Evolutionary conservation across 495 filamentous ascomycete species (phyloP), one percentile per base, ranked within the genome.

Genomic region (Margaritispora aquatica): DNA sequence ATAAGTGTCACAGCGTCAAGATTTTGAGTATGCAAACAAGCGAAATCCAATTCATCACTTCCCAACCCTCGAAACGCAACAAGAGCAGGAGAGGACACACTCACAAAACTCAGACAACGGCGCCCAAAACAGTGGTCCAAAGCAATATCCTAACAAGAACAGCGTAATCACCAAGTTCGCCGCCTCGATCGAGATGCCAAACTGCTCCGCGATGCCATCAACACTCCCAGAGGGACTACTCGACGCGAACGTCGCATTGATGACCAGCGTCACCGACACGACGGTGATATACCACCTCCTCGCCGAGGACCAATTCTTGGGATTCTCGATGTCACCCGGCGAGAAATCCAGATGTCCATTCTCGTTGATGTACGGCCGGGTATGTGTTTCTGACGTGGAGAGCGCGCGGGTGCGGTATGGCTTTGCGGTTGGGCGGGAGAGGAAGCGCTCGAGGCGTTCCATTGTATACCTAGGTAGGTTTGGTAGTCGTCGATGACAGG

Each of bases 161-260:
- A 90, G 74, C 27, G 88, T 90, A 22, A 91, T 73, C 26, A 87
- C 88, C 0, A 90, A 73, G 20, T 83, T 84, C 13, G 82, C 81
- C 1, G 88, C 72, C 57, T 85, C 84, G 1, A 74, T 69, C 29
- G 79, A 80, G 38, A 87, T 75, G 19, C 77, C 27, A 62, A 91
- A 90, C 26, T 84, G 71, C 13, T 29, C 27, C 58, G 84, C 72
- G 51, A 92, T 82, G 58, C 87, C 75, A 17, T 69, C 66, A 9
- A 88, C 70, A 63, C 88, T 87, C 24, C 88, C 88, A 20, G 88
- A 78, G 60, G 86, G 92, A 15, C 86, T 86, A 0, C 88, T 89
- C 8, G 88, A 91, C 26, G 85, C 88, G 61, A 95, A 84, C 5
- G 89, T 79, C 19, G 92, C 88, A 26, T 86, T 84, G 49, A 94